A percentile compares a stretch with the other conserved stretches of the same genome.
phyloP scores from a whole-genome alignment of 768 basidiomycete species.

The Cytidiella melzeri region DNA sequence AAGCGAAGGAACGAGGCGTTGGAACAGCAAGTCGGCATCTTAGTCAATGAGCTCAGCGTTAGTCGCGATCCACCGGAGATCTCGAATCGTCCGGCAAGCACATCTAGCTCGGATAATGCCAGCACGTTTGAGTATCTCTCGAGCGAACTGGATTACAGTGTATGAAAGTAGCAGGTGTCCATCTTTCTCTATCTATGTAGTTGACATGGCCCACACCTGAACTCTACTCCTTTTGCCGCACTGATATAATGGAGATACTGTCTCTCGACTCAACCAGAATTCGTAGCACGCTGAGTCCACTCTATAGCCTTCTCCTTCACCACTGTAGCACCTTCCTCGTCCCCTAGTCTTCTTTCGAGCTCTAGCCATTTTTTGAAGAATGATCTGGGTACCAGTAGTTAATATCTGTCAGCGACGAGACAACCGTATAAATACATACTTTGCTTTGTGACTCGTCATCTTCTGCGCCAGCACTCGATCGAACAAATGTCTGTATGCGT shows the following conservation, averaged over 20 bases:
- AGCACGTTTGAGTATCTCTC: slow-evolving; percentile 72
- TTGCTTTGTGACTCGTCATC: slow-evolving; percentile 93
- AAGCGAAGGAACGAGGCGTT: slow-evolving; percentile 84
- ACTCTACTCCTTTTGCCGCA: too few species aligned
- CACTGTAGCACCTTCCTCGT: slow-evolving; percentile 69
- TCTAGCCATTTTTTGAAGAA: slow-evolving; percentile 99
- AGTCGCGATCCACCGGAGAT: slow-evolving; percentile 51
- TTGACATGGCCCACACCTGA: slow-evolving; percentile 42
- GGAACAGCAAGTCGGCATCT: slow-evolving; percentile 83
- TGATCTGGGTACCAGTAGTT: slow-evolving; percentile 39
- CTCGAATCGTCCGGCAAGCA: slow-evolving; percentile 55
- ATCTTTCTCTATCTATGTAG: slow-evolving; percentile 27
- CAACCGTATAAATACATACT: slow-evolving; percentile 47
- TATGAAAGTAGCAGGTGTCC: slow-evolving; percentile 82
- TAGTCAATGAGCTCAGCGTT: slow-evolving; percentile 76
- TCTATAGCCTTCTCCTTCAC: slow-evolving; percentile 90
- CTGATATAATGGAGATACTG: too few species aligned
- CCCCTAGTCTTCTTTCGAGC: slow-evolving; percentile 79
- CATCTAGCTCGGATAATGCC: slow-evolving; percentile 78
- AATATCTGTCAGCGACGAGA: neutral
- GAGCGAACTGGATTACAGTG: slow-evolving; percentile 74
- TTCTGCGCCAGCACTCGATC: slow-evolving; percentile 77
- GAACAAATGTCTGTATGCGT: slow-evolving; percentile 79
- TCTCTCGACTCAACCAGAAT: too few species aligned
- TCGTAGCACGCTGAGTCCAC: slow-evolving; percentile 72